These are phyloP conservation scores for Globisporangium polare DNA, from an alignment of 352 stramenopile species.

Conservation along the genomic window DNA sequence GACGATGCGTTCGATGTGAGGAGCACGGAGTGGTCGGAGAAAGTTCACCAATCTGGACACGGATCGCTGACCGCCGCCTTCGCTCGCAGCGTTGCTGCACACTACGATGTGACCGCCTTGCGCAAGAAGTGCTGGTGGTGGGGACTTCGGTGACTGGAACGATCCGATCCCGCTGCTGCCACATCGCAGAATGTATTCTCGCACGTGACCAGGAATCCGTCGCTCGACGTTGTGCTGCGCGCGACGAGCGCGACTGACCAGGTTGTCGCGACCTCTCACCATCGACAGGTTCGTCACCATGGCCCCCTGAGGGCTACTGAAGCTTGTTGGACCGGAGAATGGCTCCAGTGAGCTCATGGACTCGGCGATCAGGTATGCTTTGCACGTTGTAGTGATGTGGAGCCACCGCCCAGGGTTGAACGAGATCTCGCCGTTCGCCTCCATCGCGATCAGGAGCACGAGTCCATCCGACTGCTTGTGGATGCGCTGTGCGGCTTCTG, in stretches of 20 bases:
- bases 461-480: conserved; percentile 67
- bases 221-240: conserved; percentile 74
- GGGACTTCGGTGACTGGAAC: conserved; percentile 35
- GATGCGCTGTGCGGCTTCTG: conserved; percentile 60
- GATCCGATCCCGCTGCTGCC: conserved; percentile 22
- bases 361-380: conserved; percentile 76
- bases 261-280: conserved; percentile 32
- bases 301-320: conserved; percentile 16
- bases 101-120: conserved; percentile 74
- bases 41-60: conserved; percentile 74
- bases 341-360: conserved; percentile 50
- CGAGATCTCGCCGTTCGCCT: conserved; percentile 55
- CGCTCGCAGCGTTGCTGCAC: conserved; percentile 70
- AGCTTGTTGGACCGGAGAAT: conserved; percentile 26
- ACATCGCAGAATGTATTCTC: conserved; percentile 53
- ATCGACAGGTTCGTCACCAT: conserved; percentile 29
- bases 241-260: conserved; percentile 45
- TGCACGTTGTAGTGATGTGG: conserved; percentile 44
- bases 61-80: conserved; percentile 51
- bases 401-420: conserved; percentile 75
- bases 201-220: conserved; percentile 53
- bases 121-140: conserved; percentile 36
- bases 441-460: conserved; percentile 72
- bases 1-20: conserved; percentile 60
- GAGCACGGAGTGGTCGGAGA: conserved; percentile 60